These are phyloP conservation scores for Hapsidospora chrysogenum DNA, from an alignment of 495 filamentous ascomycete genomes.

Conservation along the genomic window DNA sequence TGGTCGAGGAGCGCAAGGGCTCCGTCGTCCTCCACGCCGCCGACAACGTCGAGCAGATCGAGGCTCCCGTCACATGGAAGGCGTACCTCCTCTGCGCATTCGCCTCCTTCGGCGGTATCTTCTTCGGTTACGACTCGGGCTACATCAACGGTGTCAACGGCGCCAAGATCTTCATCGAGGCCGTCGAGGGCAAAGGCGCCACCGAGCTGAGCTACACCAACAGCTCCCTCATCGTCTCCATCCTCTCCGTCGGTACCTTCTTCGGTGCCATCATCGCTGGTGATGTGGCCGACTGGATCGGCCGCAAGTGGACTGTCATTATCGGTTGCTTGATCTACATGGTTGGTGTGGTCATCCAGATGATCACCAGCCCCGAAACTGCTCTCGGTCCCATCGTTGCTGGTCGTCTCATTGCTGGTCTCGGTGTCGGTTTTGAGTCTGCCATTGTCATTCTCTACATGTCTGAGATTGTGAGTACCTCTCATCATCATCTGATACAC, in stretches of 20 bases:
- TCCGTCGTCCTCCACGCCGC: slow-evolving; percentile 1
- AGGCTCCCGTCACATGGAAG: slow-evolving; percentile 48
- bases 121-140: slow-evolving; percentile 49
- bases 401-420: slow-evolving; percentile 54
- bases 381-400: slow-evolving; percentile 39
- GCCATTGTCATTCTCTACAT: slow-evolving; percentile 65
- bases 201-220: slow-evolving; percentile 11
- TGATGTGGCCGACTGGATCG: slow-evolving; percentile 50
- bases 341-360: slow-evolving; percentile 47
- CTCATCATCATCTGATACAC: neutral
- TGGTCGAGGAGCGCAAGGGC: neutral
- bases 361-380: slow-evolving; percentile 17
- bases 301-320: slow-evolving; percentile 54
- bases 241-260: slow-evolving; percentile 62
- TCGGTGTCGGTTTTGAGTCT: slow-evolving; percentile 61
- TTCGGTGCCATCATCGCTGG: slow-evolving; percentile 57
- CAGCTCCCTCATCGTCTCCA: slow-evolving; percentile 49
- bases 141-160: slow-evolving; percentile 46
- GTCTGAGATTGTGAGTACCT: slow-evolving; percentile 38
- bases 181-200: slow-evolving; percentile 18
- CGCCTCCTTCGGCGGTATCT: slow-evolving; percentile 51
- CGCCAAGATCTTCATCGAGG: slow-evolving; percentile 30
- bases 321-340: slow-evolving; percentile 46
- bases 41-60: slow-evolving; percentile 33
- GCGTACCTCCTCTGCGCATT: slow-evolving; percentile 56